A percentile compares a stretch with the other conserved stretches of the same genome.
Conservation (phyloP, 108 stramenopile genomes). For the Cyclotella cryptica region DNA sequence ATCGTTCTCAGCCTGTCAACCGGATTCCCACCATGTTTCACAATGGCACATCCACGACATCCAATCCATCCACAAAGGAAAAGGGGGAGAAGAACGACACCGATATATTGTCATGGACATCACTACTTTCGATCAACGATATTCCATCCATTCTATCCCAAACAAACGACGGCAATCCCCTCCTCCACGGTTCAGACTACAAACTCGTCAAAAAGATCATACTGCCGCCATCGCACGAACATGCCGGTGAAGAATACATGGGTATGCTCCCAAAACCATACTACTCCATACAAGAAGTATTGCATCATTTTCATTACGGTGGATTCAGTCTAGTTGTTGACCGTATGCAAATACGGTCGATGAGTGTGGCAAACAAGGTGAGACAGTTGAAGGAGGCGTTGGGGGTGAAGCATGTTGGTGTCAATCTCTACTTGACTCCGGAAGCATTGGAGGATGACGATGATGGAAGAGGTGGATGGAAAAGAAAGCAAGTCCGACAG, state of each 20-base stretch:
- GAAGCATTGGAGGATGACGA: conserved; percentile 20
- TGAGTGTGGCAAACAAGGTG: not conserved
- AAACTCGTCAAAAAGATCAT: conserved; percentile 41
- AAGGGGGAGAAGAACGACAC: no score
- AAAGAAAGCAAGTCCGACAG: not conserved
- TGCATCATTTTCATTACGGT: conserved; percentile 27
- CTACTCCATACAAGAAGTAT: conserved; percentile 25
- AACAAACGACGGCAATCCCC: not conserved
- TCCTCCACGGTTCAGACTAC: conserved; percentile 34
- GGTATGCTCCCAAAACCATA: conserved; percentile 37
- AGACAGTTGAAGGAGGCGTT: conserved; percentile 25
- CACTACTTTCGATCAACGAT: conserved; percentile 25
- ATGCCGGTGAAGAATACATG: conserved; percentile 32
- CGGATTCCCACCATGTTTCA: conserved; percentile 24
- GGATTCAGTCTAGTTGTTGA: conserved; percentile 46
- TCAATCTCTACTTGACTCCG: conserved; percentile 43
- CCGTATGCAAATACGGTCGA: conserved; percentile 27
- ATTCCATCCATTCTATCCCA: conserved; percentile 17
- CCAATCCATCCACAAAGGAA: not conserved
- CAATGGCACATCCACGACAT: conserved; percentile 8
- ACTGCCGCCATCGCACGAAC: conserved; percentile 6
- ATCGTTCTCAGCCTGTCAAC: not conserved
- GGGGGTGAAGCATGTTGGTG: conserved; percentile 18
- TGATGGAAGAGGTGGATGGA: not conserved
- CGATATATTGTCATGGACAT: not conserved